phyloP scores from a whole-genome alignment of 306 rosid species.

The Sophora flavescens region DNA sequence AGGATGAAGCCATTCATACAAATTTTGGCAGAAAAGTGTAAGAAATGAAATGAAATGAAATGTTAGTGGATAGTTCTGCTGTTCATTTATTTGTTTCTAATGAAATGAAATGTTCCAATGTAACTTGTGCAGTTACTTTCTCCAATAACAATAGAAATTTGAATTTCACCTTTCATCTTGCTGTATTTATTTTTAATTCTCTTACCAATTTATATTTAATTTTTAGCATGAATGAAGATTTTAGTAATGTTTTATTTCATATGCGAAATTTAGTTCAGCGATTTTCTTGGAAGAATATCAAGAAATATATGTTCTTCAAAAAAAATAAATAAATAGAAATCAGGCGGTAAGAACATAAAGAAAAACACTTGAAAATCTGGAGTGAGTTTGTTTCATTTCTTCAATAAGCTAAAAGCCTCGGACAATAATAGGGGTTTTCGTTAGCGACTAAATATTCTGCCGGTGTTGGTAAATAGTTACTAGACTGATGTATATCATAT shows the following conservation, averaged over 20 bases:
- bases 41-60: conserved; percentile 10
- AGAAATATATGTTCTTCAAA: too few species aligned
- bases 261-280: neutral
- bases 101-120: conserved; percentile 23
- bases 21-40: conserved; percentile 54
- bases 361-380: too few species aligned
- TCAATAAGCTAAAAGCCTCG: too few species aligned
- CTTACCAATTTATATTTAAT: neutral
- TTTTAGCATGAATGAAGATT: neutral
- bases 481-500: too few species aligned
- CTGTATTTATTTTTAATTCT: neutral
- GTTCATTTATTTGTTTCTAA: conserved; percentile 3
- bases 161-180: neutral
- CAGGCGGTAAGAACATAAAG: too few species aligned
- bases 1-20: conserved; percentile 54
- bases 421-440: too few species aligned
- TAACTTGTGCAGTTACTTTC: conserved; percentile 38
- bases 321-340: too few species aligned
- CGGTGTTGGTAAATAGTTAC: too few species aligned
- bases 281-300: too few species aligned
- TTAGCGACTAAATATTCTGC: too few species aligned
- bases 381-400: too few species aligned
- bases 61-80: conserved; percentile 16
- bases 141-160: conserved; percentile 25
- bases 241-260: neutral